A percentile compares a stretch with the other conserved stretches of the same genome.
phyloP scores from a whole-genome alignment of 1,284 basidiomycete genomes.

The Marasmius fiardii region DNA sequence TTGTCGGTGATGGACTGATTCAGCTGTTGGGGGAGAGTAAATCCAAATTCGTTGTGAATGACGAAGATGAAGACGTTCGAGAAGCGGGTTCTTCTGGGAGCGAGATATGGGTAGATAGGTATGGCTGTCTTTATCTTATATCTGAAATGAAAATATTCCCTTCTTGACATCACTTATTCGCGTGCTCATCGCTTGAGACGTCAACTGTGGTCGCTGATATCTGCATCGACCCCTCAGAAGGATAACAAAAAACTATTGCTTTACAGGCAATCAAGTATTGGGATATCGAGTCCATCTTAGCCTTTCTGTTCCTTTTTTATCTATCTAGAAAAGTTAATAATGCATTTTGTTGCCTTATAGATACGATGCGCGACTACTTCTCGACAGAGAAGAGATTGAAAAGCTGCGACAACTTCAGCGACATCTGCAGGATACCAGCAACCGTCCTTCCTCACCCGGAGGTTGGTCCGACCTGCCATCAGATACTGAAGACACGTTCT shows the following conservation, averaged over 20 bases:
- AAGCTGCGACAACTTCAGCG: constrained; percentile 18
- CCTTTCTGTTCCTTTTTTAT: constrained; percentile 6
- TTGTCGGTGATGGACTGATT: constrained; percentile 42
- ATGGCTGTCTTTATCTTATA: constrained; percentile 7
- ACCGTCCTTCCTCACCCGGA: constrained; percentile 39
- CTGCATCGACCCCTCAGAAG: neutral
- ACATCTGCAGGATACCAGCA: neutral
- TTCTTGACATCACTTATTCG: neutral
- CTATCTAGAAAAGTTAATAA: constrained; percentile 6
- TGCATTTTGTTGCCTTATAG: constrained; percentile 36
- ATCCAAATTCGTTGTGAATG: constrained; percentile 7
- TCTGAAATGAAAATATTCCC: neutral
- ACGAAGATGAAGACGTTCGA: constrained; percentile 9
- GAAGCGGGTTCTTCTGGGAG: neutral
- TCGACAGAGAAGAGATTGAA: constrained; percentile 41
- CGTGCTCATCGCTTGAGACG: neutral
- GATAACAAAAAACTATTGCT: neutral
- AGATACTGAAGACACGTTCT: constrained; percentile 79
- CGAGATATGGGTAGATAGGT: constrained; percentile 21
- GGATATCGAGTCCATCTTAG: constrained; percentile 11
- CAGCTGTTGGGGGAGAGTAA: constrained; percentile 30
- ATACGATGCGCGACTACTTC: constrained; percentile 75
- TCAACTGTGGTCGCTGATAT: neutral
- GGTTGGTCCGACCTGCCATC: constrained; percentile 84
- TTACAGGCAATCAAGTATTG: neutral